A percentile compares a stretch with the other conserved stretches of the same genome.
These are phyloP conservation scores for Globisporangium paddicum DNA, from an alignment of 352 stramenopile genomes.

Conservation along the genomic window DNA sequence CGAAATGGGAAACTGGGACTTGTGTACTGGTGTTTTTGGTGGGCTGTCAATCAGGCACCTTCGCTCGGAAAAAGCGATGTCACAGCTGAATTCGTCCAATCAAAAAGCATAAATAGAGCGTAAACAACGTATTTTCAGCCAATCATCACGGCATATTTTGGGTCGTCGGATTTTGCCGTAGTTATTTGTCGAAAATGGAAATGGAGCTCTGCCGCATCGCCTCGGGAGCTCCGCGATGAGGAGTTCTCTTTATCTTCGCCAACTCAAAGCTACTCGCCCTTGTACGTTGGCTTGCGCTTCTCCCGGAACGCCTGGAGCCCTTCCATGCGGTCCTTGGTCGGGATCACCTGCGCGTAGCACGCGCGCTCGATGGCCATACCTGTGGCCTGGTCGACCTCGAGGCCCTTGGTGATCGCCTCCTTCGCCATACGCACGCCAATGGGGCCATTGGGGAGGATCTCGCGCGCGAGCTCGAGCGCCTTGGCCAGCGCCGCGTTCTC, in stretches of 20 bases:
- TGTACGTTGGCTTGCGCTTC: conserved; percentile 86
- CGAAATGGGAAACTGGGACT: neutral
- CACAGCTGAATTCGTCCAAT: neutral
- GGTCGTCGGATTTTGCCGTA: neutral
- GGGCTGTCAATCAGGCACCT: neutral
- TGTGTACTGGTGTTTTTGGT: neutral
- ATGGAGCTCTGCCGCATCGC: neutral
- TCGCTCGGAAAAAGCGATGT: neutral
- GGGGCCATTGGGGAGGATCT: conserved; percentile 91
- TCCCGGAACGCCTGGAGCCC: conserved; percentile 91
- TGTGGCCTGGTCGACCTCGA: conserved; percentile 74
- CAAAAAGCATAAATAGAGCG: neutral
- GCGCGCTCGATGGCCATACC: conserved; percentile 91
- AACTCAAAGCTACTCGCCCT: conserved; percentile 13
- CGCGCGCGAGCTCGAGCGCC: conserved; percentile 76
- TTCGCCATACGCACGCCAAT: conserved; percentile 82
- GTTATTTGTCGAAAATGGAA: neutral
- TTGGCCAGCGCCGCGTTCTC: conserved; percentile 61
- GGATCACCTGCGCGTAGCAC: conserved; percentile 90
- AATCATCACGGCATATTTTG: neutral
- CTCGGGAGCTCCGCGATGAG: too few relatives aligned
- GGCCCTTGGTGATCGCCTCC: conserved; percentile 42
- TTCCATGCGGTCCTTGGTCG: conserved; percentile 91
- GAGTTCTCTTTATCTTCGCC: too few relatives aligned
- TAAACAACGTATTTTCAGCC: neutral